A percentile compares a stretch with the other conserved stretches of the same genome.
phyloP scores from a whole-genome alignment of 352 stramenopile genomes.

The Globisporangium cylindrosporum region DNA sequence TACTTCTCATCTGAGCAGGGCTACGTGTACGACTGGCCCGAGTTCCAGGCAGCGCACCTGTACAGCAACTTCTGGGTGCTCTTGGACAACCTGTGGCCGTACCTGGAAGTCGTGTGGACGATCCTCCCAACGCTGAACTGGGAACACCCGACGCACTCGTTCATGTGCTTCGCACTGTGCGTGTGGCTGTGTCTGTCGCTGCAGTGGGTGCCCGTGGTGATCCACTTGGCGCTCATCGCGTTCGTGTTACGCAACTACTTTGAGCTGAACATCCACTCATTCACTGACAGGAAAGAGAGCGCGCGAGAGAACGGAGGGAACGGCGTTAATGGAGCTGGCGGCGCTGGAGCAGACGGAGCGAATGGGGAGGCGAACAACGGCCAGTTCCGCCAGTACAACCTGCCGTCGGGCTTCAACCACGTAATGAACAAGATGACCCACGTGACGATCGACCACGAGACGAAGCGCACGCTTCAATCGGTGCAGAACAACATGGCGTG shows the following conservation, averaged over 20 bases:
- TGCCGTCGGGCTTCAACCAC: conserved; percentile 81
- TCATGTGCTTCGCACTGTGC: conserved; percentile 82
- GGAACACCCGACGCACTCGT: conserved; percentile 80
- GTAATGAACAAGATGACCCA: conserved; percentile 90
- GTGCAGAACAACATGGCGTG: conserved; percentile 89
- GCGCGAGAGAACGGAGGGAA: background rate
- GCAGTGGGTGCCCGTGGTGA: conserved; percentile 76
- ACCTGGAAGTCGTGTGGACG: conserved; percentile 81
- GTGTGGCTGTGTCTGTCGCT: conserved; percentile 84
- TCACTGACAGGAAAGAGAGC: conserved; percentile 51
- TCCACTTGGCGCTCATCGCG: conserved; percentile 76
- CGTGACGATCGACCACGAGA: conserved; percentile 82
- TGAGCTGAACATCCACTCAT: conserved; percentile 81
- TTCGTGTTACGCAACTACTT: conserved; percentile 85
- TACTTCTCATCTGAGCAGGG: conserved; percentile 73
- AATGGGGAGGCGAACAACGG: conserved; percentile 33
- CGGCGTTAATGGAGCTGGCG: background rate
- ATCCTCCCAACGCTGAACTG: conserved; percentile 83
- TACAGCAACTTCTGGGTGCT: conserved; percentile 89
- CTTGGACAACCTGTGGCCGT: conserved; percentile 81
- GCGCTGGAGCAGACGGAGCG: conserved; percentile 12
- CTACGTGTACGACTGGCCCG: conserved; percentile 77
- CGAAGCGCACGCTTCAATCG: conserved; percentile 77
- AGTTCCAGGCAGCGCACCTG: conserved; percentile 76
- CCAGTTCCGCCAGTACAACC: conserved; percentile 76